Evolutionary conservation across 352 stramenopile genomes (phyloP).

Genomic region (Phytopythium aichiense): DNA sequence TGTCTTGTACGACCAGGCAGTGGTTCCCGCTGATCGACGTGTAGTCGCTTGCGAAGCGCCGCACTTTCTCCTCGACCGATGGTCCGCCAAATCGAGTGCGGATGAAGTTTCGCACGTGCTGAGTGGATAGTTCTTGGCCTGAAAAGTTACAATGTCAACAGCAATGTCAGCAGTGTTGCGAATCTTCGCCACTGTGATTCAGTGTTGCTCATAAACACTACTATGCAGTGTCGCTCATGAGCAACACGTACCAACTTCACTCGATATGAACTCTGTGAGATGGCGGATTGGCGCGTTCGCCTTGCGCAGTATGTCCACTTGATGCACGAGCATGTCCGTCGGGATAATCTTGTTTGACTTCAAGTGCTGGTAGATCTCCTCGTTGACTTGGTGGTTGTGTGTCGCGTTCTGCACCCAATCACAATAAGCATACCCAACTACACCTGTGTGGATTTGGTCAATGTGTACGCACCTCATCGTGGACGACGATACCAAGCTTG

Average conservation of each 20-base stretch:
- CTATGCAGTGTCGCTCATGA: not conserved
- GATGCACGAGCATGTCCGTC: not conserved
- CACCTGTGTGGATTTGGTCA: too few relatives aligned
- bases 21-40: not conserved
- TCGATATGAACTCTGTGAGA: not conserved
- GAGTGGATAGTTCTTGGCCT: not conserved
- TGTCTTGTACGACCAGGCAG: conserved; percentile 6
- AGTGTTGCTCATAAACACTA: too few relatives aligned
- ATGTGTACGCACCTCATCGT: not conserved
- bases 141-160: not conserved
- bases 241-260: not conserved
- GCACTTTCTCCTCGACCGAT: not conserved
- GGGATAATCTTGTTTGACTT: not conserved
- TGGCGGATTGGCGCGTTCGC: not conserved
- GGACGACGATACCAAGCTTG: not conserved
- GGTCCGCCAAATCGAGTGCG: not conserved
- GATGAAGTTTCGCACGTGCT: conserved; percentile 1
- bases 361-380: not conserved
- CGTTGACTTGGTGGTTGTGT: conserved; percentile 1
- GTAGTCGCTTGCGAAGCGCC: not conserved
- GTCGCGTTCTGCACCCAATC: not conserved
- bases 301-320: not conserved
- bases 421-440: not conserved
- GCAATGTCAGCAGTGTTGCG: not conserved
- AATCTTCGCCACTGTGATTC: too few relatives aligned